Percentiles rank a stretch among this genome's conserved stretches.
These are phyloP conservation scores for Geranomyces variabilis DNA, from an alignment of 192 early-diverging fungal genomes.

Conservation along the genomic window DNA sequence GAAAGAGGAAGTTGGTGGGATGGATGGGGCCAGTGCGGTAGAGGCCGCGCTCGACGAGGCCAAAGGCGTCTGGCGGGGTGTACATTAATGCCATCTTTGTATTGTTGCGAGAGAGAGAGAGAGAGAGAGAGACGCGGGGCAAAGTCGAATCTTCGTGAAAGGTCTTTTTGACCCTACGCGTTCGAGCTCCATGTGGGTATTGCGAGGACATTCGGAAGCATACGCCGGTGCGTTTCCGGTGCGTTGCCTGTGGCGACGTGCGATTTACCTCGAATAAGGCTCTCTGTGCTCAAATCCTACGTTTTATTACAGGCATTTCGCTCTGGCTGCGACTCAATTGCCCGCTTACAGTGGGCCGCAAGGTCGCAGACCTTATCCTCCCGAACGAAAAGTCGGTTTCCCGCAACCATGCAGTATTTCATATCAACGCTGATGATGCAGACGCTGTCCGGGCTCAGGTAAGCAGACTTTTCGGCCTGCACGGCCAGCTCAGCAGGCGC, in stretches of 20 bases:
- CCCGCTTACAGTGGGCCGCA: conserved; percentile 3
- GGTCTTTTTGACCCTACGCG: too few relatives aligned
- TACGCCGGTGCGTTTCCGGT: too few relatives aligned
- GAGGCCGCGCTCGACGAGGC: conserved; percentile 84
- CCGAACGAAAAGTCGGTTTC: conserved; percentile 21
- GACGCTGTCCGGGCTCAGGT: neutral
- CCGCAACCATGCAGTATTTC: conserved; percentile 22
- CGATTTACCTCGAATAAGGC: too few relatives aligned
- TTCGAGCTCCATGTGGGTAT: too few relatives aligned
- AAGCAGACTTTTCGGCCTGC: too few relatives aligned
- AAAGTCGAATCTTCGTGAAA: too few relatives aligned
- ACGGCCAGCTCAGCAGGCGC: too few relatives aligned
- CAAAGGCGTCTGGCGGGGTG: conserved; percentile 73
- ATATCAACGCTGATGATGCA: neutral
- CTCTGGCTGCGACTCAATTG: conserved; percentile 5
- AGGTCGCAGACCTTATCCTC: conserved; percentile 26
- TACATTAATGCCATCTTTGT: conserved; percentile 21
- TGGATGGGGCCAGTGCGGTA: conserved; percentile 83
- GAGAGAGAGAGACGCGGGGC: too few relatives aligned
- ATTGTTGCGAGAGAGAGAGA: too few relatives aligned
- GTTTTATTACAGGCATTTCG: neutral
- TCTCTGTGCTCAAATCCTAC: neutral
- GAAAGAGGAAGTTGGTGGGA: conserved; percentile 74
- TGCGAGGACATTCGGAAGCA: too few relatives aligned
- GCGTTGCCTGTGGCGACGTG: too few relatives aligned